phyloP scores from a whole-genome alignment of 371 early-diverging fungal genomes.

The Amoeboaphelidium protococcarum region DNA sequence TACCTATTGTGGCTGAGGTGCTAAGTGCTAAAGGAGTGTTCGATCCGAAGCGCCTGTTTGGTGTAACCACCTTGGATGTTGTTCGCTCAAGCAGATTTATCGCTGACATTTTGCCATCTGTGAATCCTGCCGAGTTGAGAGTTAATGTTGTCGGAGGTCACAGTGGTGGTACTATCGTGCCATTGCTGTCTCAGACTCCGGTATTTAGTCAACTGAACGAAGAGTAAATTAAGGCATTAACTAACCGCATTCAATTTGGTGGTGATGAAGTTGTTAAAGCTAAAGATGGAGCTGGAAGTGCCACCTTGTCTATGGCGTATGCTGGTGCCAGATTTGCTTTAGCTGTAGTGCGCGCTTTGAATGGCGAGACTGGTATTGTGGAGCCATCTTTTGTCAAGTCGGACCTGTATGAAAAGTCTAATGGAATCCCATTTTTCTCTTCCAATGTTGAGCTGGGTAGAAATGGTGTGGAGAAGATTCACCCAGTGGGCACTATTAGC shows the following conservation, averaged over 20 bases:
- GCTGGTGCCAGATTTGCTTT: constrained; percentile 1
- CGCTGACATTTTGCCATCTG: constrained; percentile 26
- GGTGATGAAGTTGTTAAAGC: constrained; percentile 6
- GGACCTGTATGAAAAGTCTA: constrained; percentile 32
- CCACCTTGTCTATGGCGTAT: constrained; percentile 3
- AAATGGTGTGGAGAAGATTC: constrained; percentile 31
- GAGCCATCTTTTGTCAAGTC: constrained; percentile 86
- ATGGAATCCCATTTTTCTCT: constrained; percentile 79
- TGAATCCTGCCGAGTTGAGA: constrained; percentile 39
- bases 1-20: constrained; percentile 91
- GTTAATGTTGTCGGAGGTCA: constrained; percentile 94
- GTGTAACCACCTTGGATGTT: constrained; percentile 93
- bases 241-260: constrained; percentile 5
- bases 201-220: constrained; percentile 9
- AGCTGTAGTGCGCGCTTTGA: constrained; percentile 59
- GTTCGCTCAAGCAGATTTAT: constrained; percentile 94
- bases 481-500: constrained; percentile 56
- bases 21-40: constrained; percentile 78
- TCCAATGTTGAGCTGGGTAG: constrained; percentile 76
- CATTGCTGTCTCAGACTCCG: constrained; percentile 62
- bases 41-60: constrained; percentile 80
- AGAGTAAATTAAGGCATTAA: constrained; percentile 1
- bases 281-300: constrained; percentile 6
- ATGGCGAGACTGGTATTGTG: constrained; percentile 56
- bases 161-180: constrained; percentile 93